phyloP scores from a whole-genome alignment of 495 filamentous ascomycete species.

The Xylaria flabelliformis region DNA sequence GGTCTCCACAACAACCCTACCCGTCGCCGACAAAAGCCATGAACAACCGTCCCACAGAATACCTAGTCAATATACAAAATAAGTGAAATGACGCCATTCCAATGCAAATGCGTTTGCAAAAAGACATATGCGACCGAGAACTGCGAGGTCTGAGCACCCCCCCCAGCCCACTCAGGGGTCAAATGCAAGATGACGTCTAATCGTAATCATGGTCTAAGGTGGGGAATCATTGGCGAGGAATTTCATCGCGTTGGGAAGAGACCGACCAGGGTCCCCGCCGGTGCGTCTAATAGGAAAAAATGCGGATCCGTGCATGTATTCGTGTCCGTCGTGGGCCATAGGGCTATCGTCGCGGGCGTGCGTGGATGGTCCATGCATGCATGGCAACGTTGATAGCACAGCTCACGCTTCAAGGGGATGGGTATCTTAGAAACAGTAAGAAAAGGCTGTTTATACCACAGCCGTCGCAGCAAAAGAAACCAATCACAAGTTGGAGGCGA shows the following conservation, averaged over 20 bases:
- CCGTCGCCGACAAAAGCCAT: not conserved
- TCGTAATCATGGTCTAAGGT: conserved; percentile 23
- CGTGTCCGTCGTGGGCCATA: not conserved
- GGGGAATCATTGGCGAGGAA: conserved; percentile 1
- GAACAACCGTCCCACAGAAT: not conserved
- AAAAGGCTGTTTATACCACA: not conserved
- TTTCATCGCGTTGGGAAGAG: not conserved
- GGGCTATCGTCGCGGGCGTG: not conserved
- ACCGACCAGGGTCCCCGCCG: not conserved
- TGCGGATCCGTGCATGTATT: conserved; percentile 12
- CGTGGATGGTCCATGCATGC: not conserved
- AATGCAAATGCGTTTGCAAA: conserved; percentile 18
- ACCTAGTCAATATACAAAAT: not conserved
- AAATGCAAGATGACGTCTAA: conserved; percentile 26
- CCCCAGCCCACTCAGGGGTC: not conserved
- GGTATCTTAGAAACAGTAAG: conserved; percentile 13
- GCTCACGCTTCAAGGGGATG: conserved; percentile 8
- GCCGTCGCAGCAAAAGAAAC: not conserved
- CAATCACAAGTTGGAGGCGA: not conserved
- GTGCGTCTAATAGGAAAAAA: conserved; percentile 10
- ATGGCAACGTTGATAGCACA: not conserved
- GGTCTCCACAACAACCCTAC: not conserved
- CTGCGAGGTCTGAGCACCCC: not conserved
- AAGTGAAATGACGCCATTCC: conserved; percentile 21
- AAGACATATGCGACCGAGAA: not conserved